phyloP scores from a whole-genome alignment of 441 rosid genomes.

The Hura crepitans region DNA sequence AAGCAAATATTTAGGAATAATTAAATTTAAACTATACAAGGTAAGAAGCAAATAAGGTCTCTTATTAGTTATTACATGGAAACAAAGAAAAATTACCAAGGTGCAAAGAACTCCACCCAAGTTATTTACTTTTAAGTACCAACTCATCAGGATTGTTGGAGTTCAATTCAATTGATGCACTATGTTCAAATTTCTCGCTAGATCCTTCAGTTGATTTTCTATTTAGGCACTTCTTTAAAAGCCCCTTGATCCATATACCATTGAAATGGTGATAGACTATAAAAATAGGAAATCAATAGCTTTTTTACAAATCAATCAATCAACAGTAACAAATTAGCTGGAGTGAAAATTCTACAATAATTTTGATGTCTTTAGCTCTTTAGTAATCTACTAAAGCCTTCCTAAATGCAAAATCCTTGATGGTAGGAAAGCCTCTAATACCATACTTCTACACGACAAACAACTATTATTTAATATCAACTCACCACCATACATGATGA shows the following conservation, averaged over 20 bases:
- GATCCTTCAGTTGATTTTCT: constrained; percentile 81
- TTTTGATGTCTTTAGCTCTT: constrained; percentile 91
- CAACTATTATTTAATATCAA: neutral
- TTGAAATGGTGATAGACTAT: neutral
- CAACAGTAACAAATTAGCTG: constrained; percentile 56
- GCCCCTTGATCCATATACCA: constrained; percentile 58
- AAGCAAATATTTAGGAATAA: neutral
- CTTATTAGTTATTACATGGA: neutral
- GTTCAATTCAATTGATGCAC: constrained; percentile 70
- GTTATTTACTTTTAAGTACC: constrained; percentile 90
- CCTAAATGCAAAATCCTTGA: constrained; percentile 87
- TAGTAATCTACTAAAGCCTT: constrained; percentile 87
- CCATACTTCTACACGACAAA: constrained; percentile 71
- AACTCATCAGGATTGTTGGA: constrained; percentile 81
- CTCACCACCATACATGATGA: neutral
- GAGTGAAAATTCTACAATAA: constrained; percentile 80
- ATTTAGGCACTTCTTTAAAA: constrained; percentile 77
- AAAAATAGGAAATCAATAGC: neutral
- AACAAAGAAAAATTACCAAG: constrained; percentile 58
- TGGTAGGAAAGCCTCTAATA: constrained; percentile 87
- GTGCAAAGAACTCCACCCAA: constrained; percentile 98
- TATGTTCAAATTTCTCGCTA: constrained; percentile 72
- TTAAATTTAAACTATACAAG: neutral
- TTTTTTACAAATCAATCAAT: constrained; percentile 3
- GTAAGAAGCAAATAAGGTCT: neutral